Conservation (phyloP, 352 stramenopile genomes). For the Phytophthora melonis region DNA sequence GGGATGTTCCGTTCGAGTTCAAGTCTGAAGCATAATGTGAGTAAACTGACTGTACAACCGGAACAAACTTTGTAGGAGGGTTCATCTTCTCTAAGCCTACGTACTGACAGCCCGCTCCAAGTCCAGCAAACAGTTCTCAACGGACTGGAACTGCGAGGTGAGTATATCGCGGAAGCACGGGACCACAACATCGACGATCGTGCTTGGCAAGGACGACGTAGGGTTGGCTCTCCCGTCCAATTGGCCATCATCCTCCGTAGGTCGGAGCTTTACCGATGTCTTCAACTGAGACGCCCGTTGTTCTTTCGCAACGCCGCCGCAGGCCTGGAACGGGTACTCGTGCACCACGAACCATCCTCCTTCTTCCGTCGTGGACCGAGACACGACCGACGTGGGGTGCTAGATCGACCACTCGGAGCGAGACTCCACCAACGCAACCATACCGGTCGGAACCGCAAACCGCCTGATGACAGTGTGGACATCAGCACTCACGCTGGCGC, state of each 20-base stretch:
- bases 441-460: conserved; percentile 1
- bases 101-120: too few species aligned
- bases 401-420: conserved; percentile 22
- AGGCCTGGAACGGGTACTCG: background rate
- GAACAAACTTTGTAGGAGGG: too few species aligned
- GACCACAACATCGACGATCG: conserved; percentile 29
- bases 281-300: conserved; percentile 18
- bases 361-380: conserved; percentile 22
- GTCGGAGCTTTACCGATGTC: conserved; percentile 21
- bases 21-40: background rate
- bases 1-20: background rate
- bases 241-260: background rate
- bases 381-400: conserved; percentile 1
- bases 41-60: too few species aligned
- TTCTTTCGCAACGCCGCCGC: background rate
- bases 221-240: background rate
- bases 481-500: conserved; percentile 9
- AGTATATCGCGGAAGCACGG: conserved; percentile 27
- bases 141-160: conserved; percentile 19
- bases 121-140: conserved; percentile 16
- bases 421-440: conserved; percentile 23
- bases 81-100: too few species aligned
- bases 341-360: conserved; percentile 16
- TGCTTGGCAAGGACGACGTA: conserved; percentile 14
- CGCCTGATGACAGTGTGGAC: conserved; percentile 19